These are phyloP conservation scores for Coemansia sp. DNA, from an alignment of 192 early-diverging fungal species.

Conservation along the genomic window DNA sequence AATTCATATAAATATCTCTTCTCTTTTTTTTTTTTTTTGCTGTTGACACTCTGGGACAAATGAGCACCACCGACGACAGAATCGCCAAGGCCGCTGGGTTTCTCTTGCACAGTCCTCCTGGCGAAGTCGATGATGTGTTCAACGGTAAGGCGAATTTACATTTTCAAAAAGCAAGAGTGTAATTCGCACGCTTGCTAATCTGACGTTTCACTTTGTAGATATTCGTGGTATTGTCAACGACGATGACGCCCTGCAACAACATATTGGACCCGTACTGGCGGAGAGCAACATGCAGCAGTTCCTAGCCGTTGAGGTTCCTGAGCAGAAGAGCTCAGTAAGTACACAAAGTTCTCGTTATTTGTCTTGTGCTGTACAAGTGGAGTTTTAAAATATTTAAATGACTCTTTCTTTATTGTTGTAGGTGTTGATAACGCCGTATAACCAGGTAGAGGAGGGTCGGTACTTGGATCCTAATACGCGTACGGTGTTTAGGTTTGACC, in stretches of 20 bases:
- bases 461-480: constrained; percentile 79
- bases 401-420: constrained; percentile 18
- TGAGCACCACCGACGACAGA: constrained; percentile 63
- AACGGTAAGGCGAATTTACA: constrained; percentile 69
- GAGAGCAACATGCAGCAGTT: constrained; percentile 88
- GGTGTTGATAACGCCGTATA: constrained; percentile 80
- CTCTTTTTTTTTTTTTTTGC: neutral
- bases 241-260: constrained; percentile 73
- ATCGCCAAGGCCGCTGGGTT: constrained; percentile 78
- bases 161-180: neutral
- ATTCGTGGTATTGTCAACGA: constrained; percentile 83
- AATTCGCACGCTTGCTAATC: neutral
- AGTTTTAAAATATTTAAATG: neutral
- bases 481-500: constrained; percentile 79
- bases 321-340: constrained; percentile 34
- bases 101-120: constrained; percentile 89
- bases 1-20: neutral
- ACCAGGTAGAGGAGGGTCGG: constrained; percentile 65
- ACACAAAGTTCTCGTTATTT: neutral
- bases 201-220: constrained; percentile 63
- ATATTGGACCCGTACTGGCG: constrained; percentile 70
- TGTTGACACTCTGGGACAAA: constrained; percentile 6
- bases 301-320: constrained; percentile 72
- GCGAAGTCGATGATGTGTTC: constrained; percentile 96
- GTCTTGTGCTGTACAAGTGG: neutral